Conservation (phyloP, 2,329 filamentous ascomycete genomes). For the Dactylellina haptotyla region DNA sequence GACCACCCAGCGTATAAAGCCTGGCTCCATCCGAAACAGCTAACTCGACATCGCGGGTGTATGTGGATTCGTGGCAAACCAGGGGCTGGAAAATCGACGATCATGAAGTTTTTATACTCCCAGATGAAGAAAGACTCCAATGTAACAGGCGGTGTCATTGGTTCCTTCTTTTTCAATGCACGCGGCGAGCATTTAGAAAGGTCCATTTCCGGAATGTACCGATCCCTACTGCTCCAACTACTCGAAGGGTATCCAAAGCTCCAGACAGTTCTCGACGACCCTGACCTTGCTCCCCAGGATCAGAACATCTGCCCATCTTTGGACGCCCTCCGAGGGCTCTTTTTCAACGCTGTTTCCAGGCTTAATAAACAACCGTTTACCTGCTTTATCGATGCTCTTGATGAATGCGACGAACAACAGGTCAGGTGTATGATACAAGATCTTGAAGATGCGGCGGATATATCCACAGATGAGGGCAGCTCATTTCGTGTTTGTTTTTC, state of each 20-base stretch:
- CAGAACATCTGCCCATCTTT: constrained; percentile 29
- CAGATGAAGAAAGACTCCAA: constrained; percentile 51
- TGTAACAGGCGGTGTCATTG: constrained; percentile 36
- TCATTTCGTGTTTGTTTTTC: constrained; percentile 55
- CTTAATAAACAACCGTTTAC: constrained; percentile 56
- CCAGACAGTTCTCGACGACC: constrained; percentile 29
- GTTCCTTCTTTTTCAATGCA: constrained; percentile 59
- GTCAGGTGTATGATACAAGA: constrained; percentile 63
- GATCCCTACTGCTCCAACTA: constrained; percentile 42
- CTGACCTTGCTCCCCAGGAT: constrained; percentile 19
- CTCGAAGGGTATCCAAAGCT: constrained; percentile 36
- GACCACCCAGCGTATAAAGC: constrained; percentile 59
- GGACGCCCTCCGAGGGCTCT: constrained; percentile 56
- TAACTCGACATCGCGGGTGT: constrained; percentile 61
- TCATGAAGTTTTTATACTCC: constrained; percentile 61
- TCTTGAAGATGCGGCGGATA: constrained; percentile 62
- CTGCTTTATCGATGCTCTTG: constrained; percentile 61
- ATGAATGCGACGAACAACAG: constrained; percentile 62
- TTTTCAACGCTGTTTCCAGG: constrained; percentile 47
- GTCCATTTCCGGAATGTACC: constrained; percentile 50
- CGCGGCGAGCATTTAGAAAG: constrained; percentile 52
- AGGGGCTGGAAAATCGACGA: constrained; percentile 64
- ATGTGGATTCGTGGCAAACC: constrained; percentile 66
- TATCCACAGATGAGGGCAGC: constrained; percentile 36
- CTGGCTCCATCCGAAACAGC: constrained; percentile 61